Percentiles rank a stretch among this genome's conserved stretches.
Evolutionary conservation across 1,284 basidiomycete species (phyloP).

Genomic region (Mrakiaceae sp.): DNA sequence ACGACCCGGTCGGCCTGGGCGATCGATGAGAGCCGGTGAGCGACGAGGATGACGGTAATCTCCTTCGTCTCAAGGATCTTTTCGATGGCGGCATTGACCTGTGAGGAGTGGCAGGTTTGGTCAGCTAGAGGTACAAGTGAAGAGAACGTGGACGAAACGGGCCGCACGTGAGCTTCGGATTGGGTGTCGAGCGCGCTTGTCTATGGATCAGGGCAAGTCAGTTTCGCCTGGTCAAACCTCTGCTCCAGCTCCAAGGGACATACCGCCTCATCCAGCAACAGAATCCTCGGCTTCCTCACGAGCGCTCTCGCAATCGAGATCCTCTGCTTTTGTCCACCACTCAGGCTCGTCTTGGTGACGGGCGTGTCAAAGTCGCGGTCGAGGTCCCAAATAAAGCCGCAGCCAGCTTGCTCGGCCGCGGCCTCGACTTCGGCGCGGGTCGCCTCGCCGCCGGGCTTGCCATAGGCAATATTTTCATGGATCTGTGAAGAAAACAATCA

Average conservation of each 20-base stretch:
- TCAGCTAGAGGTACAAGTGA: constrained; percentile 17
- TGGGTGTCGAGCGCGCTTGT: constrained; percentile 28
- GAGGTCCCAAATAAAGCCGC: constrained; percentile 39
- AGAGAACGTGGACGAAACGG: constrained; percentile 18
- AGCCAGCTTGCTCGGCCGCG: constrained; percentile 82
- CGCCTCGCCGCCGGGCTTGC: constrained; percentile 46
- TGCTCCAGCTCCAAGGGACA: not conserved
- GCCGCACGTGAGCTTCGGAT: constrained; percentile 27
- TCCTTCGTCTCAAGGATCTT: constrained; percentile 36
- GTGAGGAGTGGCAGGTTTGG: not conserved
- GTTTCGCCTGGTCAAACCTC: too few species aligned
- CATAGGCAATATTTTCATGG: constrained; percentile 87
- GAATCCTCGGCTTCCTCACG: constrained; percentile 37
- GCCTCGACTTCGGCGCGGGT: constrained; percentile 74
- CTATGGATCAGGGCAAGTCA: not conserved
- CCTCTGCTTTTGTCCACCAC: constrained; percentile 39
- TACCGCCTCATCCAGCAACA: constrained; percentile 35
- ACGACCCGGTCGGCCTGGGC: constrained; percentile 39
- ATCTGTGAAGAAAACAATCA: constrained; percentile 29
- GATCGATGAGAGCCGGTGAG: constrained; percentile 41
- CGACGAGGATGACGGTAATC: constrained; percentile 42
- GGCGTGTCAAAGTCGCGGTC: constrained; percentile 32
- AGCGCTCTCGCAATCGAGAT: constrained; percentile 42
- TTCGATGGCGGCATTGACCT: constrained; percentile 38
- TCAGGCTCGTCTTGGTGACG: constrained; percentile 33